Evolutionary conservation across 305 asterid species (phyloP).

Genomic region (Euphrasia arctica): DNA sequence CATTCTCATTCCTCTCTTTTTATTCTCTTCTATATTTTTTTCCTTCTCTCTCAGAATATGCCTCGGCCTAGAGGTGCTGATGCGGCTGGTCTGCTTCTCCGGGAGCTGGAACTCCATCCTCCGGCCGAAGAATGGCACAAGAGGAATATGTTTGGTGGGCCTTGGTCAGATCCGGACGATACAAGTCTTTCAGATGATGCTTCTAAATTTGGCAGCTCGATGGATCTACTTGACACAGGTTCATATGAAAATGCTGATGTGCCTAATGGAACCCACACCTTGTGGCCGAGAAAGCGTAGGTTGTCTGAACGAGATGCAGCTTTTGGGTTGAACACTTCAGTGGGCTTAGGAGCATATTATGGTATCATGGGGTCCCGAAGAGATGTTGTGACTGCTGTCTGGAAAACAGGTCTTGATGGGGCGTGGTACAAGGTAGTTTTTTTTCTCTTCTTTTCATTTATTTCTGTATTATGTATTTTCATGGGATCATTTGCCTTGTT

Average conservation of each 20-base stretch:
- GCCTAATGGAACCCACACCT: conserved; percentile 64
- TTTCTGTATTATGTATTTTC: conserved; percentile 3
- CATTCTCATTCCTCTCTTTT: conserved; percentile 7
- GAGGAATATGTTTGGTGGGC: conserved; percentile 96
- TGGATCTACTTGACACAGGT: conserved; percentile 48
- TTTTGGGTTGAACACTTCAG: conserved; percentile 89
- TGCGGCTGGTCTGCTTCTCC: conserved; percentile 94
- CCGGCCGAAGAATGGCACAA: conserved; percentile 99
- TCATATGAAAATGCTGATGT: conserved; percentile 51
- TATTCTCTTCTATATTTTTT: conserved; percentile 3
- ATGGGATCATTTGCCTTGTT: neutral
- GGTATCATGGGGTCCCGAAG: conserved; percentile 99
- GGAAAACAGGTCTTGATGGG: conserved; percentile 98
- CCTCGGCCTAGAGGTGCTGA: conserved; percentile 99
- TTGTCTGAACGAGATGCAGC: conserved; percentile 98
- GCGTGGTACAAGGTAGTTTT: conserved; percentile 90
- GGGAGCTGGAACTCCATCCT: conserved; percentile 98
- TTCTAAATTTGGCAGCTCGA: conserved; percentile 45
- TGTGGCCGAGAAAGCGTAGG: conserved; percentile 99
- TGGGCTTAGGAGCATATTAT: conserved; percentile 95
- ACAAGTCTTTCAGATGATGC: conserved; percentile 46
- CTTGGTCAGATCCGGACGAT: conserved; percentile 89
- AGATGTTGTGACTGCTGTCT: conserved; percentile 93
- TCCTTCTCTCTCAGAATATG: conserved; percentile 62
- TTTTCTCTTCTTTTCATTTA: neutral